Conservation (phyloP, 1,284 basidiomycete genomes). For the Heterobasidion parviporum region DNA sequence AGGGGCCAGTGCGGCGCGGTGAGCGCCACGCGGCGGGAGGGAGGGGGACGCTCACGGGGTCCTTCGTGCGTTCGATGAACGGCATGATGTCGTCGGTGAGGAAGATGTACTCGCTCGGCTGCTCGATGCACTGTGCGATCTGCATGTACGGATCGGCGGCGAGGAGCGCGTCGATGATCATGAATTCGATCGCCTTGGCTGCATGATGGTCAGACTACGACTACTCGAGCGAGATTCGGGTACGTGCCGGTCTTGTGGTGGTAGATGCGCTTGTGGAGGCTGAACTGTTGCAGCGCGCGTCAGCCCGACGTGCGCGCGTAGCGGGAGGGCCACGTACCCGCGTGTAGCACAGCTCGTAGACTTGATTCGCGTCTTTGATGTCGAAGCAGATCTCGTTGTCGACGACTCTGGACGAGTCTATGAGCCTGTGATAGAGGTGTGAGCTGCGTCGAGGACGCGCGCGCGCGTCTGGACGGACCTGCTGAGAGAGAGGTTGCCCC, state of each 20-base stretch:
- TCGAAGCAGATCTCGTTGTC: slow-evolving; percentile 68
- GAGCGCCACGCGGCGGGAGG: background rate
- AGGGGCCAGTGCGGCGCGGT: background rate
- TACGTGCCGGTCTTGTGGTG: slow-evolving; percentile 65
- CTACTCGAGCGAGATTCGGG: background rate
- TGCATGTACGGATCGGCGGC: slow-evolving; percentile 54
- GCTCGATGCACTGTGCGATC: slow-evolving; percentile 46
- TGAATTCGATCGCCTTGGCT: slow-evolving; percentile 73
- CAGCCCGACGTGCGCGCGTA: too few relatives aligned
- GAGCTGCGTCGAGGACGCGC: background rate
- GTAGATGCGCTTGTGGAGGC: slow-evolving; percentile 69
- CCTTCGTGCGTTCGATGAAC: slow-evolving; percentile 44
- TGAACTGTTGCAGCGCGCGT: slow-evolving; percentile 34
- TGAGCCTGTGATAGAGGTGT: slow-evolving; percentile 34
- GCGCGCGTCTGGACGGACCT: slow-evolving; percentile 24
- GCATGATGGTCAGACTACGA: background rate
- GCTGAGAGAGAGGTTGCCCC: slow-evolving; percentile 43
- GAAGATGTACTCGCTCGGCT: slow-evolving; percentile 50
- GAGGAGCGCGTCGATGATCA: slow-evolving; percentile 68
- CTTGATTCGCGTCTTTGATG: slow-evolving; percentile 68
- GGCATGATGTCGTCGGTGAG: slow-evolving; percentile 62
- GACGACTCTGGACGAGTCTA: slow-evolving; percentile 66
- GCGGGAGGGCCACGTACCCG: slow-evolving; percentile 6
- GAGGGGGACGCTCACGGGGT: slow-evolving; percentile 28
- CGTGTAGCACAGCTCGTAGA: slow-evolving; percentile 65